Percentiles rank a stretch among this genome's conserved stretches.
Evolutionary conservation across 2,329 filamentous ascomycete species (phyloP).

Genomic region (Colletotrichum godetiae): DNA sequence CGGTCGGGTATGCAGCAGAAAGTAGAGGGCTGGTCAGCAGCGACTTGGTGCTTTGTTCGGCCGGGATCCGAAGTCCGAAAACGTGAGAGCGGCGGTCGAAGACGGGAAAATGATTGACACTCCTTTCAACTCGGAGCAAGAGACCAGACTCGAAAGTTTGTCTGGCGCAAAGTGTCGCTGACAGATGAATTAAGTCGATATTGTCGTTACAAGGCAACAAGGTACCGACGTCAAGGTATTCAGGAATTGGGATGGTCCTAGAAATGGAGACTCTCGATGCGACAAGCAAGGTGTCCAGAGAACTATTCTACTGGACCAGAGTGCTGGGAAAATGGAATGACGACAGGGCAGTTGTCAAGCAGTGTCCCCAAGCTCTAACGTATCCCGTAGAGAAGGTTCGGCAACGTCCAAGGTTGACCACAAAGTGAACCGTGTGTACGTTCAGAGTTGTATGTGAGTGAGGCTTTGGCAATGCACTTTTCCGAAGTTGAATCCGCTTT

Average conservation of each 20-base stretch:
- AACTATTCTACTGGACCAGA: background rate
- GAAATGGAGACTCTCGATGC: conserved; percentile 18
- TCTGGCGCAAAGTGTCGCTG: conserved; percentile 20
- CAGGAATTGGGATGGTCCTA: conserved; percentile 17
- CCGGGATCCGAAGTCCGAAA: conserved; percentile 28
- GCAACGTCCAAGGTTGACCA: background rate
- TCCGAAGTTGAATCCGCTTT: conserved; percentile 21
- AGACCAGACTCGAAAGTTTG: conserved; percentile 10
- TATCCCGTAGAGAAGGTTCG: conserved; percentile 1
- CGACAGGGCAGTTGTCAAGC: background rate
- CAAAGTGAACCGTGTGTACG: conserved; percentile 5
- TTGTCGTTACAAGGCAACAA: background rate
- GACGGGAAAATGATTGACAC: conserved; percentile 19
- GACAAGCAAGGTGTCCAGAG: background rate
- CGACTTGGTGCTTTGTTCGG: conserved; percentile 25
- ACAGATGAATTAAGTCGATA: background rate
- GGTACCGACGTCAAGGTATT: background rate
- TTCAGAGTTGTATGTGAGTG: background rate
- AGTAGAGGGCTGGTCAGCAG: conserved; percentile 7
- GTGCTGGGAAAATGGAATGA: conserved; percentile 9
- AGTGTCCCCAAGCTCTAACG: background rate
- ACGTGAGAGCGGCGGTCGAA: conserved; percentile 25
- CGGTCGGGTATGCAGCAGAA: background rate
- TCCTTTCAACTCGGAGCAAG: conserved; percentile 15
- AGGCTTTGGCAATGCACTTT: conserved; percentile 28